Base-by-base conservation (phyloP, 106 monocot species). In the Triglochin maritima region DNA sequence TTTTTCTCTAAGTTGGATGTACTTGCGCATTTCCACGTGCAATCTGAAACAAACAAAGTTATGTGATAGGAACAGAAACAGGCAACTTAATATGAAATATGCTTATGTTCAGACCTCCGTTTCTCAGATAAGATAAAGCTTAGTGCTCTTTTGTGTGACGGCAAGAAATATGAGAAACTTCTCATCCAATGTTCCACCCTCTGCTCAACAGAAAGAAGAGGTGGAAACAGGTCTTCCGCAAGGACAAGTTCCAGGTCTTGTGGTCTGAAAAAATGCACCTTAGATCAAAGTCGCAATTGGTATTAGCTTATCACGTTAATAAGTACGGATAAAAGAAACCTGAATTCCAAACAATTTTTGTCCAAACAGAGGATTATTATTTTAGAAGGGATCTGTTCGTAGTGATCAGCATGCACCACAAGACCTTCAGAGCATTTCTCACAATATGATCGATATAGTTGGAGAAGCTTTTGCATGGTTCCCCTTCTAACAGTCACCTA, bases 361-460 rank as follows among this genome's bases (percentile, higher is more conserved):
- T 95, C 85, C 53, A 95, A 78, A 71, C 85, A 90, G 16, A 95
- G 87, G 57, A 71, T 11, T 59, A 95, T 68, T n/a, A 90, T 73
- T 75, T 72, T 81, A 77, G 83, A 81, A 13, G 95, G 95, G 75
- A 95, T 95, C 76, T 87, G 83, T 74, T 95, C 95, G 67, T 87
- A 90, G 44, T 81, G 65, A 58, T 75, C 67, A 66, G 63, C 71
- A 53, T 79, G 47, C 45, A 57, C 53, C 59, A 83, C 12, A 59
- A 77, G 46, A 5, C 85, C 87, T 65, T 90, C 70, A n/a, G 81
- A 83, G 57, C 83, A 85, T 56, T 81, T 71, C 29, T 70, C 61
- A 82, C 95, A 95, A 59, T 95, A 95, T 64, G 49, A 69, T 17
- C 79, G 76, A 76, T 95, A 95, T 45, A 95, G 69, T 66, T 90